phyloP scores from a whole-genome alignment of 2,329 filamentous ascomycete genomes.

The Calonectria hawksworthii region DNA sequence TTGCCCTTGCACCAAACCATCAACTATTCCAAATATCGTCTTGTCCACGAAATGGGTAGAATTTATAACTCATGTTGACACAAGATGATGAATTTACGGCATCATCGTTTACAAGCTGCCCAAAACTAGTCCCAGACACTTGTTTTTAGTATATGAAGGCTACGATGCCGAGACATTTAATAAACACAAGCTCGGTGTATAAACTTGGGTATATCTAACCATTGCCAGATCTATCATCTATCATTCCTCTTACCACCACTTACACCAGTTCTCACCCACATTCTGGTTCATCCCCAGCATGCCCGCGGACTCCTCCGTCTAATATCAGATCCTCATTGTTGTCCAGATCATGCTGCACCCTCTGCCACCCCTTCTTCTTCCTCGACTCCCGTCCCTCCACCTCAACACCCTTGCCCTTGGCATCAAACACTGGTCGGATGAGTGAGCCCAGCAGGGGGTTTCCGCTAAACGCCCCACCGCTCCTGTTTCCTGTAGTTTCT shows the following conservation, averaged over 20 bases:
- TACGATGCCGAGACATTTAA: too few species aligned
- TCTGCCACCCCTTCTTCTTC: slow-evolving; percentile 65
- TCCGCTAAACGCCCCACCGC: slow-evolving; percentile 71
- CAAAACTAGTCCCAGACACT: too few species aligned
- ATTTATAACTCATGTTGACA: not conserved
- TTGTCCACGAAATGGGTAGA: not conserved
- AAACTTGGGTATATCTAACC: not conserved
- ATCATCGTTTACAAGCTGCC: not conserved
- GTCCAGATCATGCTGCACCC: slow-evolving; percentile 72
- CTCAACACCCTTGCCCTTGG: slow-evolving; percentile 64
- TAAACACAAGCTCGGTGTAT: not conserved
- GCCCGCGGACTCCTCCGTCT: slow-evolving; percentile 67
- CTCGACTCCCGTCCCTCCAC: slow-evolving; percentile 57
- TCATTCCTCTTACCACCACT: not conserved
- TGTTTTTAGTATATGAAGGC: too few species aligned
- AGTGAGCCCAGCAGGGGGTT: slow-evolving; percentile 77
- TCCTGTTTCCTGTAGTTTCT: slow-evolving; percentile 54
- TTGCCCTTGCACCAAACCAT: too few species aligned
- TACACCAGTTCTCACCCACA: slow-evolving; percentile 46
- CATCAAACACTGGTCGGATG: slow-evolving; percentile 73
- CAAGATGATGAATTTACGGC: not conserved
- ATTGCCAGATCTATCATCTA: slow-evolving; percentile 8
- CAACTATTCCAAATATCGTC: too few species aligned
- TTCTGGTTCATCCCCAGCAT: slow-evolving; percentile 55
- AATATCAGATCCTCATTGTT: slow-evolving; percentile 72